phyloP scores from a whole-genome alignment of 257 asterid genomes.

The Dorcoceras hygrometricum region DNA sequence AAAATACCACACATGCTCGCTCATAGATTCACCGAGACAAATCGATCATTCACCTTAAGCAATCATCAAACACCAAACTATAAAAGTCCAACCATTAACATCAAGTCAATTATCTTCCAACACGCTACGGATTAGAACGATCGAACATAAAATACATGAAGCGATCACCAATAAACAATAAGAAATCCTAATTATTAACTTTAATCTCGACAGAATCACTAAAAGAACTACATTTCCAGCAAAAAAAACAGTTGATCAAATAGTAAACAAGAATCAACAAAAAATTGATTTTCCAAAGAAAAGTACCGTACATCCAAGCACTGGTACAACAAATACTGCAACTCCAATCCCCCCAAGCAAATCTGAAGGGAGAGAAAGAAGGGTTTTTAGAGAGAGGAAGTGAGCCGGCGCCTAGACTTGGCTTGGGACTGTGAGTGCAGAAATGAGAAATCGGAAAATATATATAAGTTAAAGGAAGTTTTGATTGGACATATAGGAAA shows the following conservation, averaged over 20 bases:
- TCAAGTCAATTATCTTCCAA: constrained; percentile 10
- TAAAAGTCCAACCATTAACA: constrained; percentile 12
- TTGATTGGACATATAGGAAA: not conserved
- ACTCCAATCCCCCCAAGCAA: constrained; percentile 12
- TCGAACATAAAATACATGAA: constrained; percentile 10
- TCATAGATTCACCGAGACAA: not conserved
- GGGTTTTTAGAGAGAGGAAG: constrained; percentile 18
- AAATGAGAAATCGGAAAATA: not conserved
- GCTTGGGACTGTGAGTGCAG: not conserved
- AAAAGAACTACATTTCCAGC: constrained; percentile 12
- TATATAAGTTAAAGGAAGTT: too few relatives aligned
- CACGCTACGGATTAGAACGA: not conserved
- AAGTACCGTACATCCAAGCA: constrained; percentile 29
- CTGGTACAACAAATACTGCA: not conserved
- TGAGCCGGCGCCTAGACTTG: not conserved
- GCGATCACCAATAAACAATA: not conserved
- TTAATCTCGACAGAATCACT: not conserved
- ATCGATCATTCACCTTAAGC: constrained; percentile 18
- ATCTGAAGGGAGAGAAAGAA: not conserved
- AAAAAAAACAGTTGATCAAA: constrained; percentile 20
- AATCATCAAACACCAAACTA: constrained; percentile 1
- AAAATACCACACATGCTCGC: not conserved
- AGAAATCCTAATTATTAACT: not conserved
- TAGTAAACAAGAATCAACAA: not conserved
- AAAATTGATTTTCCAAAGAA: not conserved